Percentiles rank a stretch among this genome's conserved stretches.
Evolutionary conservation across 148 eudicot genomes (phyloP).

Genomic region (Chenopodium berlandieri): DNA sequence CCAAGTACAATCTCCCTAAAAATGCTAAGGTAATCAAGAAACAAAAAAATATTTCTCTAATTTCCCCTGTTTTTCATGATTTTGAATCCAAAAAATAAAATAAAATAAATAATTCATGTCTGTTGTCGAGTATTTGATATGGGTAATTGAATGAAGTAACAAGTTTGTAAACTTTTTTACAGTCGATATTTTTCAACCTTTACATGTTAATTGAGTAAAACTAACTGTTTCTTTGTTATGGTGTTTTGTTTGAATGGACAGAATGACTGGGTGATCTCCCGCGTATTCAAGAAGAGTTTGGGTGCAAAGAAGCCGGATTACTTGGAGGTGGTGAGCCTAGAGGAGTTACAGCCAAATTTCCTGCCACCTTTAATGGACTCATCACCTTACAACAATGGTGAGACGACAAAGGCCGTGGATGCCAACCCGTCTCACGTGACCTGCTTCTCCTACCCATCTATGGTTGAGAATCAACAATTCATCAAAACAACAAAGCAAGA

Average conservation of each 20-base stretch:
- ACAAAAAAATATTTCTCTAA: not conserved
- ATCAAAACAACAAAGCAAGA: not conserved
- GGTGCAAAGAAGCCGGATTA: constrained; percentile 47
- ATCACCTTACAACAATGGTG: constrained; percentile 33
- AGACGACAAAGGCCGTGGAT: constrained; percentile 16
- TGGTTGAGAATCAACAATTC: constrained; percentile 10
- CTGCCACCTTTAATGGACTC: constrained; percentile 61
- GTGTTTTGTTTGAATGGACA: constrained; percentile 22
- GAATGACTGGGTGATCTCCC: constrained; percentile 84
- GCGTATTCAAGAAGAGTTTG: constrained; percentile 62
- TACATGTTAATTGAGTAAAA: too few relatives aligned
- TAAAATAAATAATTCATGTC: too few relatives aligned
- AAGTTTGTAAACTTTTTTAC: too few relatives aligned
- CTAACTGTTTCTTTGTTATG: too few relatives aligned
- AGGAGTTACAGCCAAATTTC: constrained; percentile 25
- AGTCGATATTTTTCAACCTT: too few relatives aligned
- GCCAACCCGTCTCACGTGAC: constrained; percentile 38
- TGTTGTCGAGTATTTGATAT: too few relatives aligned
- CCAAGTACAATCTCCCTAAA: constrained; percentile 37
- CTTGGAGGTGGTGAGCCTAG: constrained; percentile 18
- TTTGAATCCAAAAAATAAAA: too few relatives aligned
- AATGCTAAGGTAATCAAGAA: constrained; percentile 39
- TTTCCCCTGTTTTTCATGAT: not conserved
- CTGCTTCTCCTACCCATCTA: constrained; percentile 56
- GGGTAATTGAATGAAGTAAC: too few relatives aligned